Percentiles rank a stretch among this genome's conserved stretches.
phyloP scores from a whole-genome alignment of 805 yeast species.

The Lachancea kluyveri region DNA sequence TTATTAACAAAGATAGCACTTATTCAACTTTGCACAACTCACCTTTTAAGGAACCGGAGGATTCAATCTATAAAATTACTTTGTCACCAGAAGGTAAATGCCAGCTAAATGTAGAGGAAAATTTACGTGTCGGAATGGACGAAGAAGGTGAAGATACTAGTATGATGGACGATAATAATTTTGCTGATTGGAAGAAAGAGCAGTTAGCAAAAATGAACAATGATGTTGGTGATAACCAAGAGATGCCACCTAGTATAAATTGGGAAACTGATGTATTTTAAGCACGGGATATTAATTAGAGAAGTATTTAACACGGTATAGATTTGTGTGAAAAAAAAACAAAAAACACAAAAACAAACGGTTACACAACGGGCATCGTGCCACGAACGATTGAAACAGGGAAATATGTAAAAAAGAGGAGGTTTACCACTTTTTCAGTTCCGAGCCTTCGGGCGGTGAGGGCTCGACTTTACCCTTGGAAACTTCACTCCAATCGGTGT shows the following conservation, averaged over 20 bases:
- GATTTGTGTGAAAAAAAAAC: no score
- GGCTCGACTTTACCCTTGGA: slow-evolving; percentile 55
- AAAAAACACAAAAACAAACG: no score
- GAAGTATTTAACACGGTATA: no score
- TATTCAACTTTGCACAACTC: neutral
- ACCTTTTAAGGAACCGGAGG: slow-evolving; percentile 23
- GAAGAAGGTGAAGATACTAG: slow-evolving; percentile 24
- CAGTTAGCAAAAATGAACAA: slow-evolving; percentile 26
- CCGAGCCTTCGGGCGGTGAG: slow-evolving; percentile 71
- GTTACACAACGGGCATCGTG: slow-evolving; percentile 5
- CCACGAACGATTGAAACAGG: no score
- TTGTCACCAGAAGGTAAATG: slow-evolving; percentile 30
- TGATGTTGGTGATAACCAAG: slow-evolving; percentile 2
- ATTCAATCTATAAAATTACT: slow-evolving; percentile 26
- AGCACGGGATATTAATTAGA: no score
- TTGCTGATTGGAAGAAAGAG: slow-evolving; percentile 25
- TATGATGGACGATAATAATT: slow-evolving; percentile 27
- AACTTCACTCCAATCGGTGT: slow-evolving; percentile 93
- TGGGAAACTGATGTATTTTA: slow-evolving; percentile 11
- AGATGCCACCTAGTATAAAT: slow-evolving; percentile 7
- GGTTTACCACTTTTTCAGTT: slow-evolving; percentile 46
- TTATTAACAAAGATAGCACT: slow-evolving; percentile 1
- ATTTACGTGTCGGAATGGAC: slow-evolving; percentile 12
- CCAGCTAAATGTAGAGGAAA: slow-evolving; percentile 20
- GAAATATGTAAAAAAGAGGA: neutral